phyloP scores from a whole-genome alignment of 805 yeast species.

The Kodamaea neixiangensis region DNA sequence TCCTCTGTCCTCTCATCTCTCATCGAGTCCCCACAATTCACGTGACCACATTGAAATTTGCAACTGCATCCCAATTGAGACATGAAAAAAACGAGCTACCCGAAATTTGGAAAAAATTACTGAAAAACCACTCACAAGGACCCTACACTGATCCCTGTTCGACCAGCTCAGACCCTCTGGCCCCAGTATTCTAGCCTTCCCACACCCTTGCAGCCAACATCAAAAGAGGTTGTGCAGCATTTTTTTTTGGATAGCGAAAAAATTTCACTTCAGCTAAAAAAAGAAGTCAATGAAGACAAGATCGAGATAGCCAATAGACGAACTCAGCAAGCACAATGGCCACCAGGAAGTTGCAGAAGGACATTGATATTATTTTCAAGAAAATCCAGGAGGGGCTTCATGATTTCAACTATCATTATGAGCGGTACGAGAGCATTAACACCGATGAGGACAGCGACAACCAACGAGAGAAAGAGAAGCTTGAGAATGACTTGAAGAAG shows the following conservation, averaged over 20 bases:
- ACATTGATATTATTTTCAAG: slow-evolving; percentile 34
- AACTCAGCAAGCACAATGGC: slow-evolving; percentile 1
- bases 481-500: slow-evolving; percentile 46
- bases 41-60: neutral
- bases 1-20: neutral
- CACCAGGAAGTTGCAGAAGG: slow-evolving; percentile 12
- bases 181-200: neutral
- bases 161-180: neutral
- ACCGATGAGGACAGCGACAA: slow-evolving; percentile 39
- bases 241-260: neutral
- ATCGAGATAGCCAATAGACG: neutral
- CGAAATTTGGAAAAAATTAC: neutral
- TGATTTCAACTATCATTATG: slow-evolving; percentile 45
- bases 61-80: neutral
- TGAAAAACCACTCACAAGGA: neutral
- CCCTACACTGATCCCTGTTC: neutral
- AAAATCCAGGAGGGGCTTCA: slow-evolving; percentile 48
- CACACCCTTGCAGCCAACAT: neutral
- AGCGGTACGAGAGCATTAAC: slow-evolving; percentile 39
- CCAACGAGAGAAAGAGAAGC: slow-evolving; percentile 45
- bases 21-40: neutral
- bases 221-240: neutral
- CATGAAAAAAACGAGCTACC: neutral
- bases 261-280: neutral
- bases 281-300: neutral